Percentiles rank a stretch among this genome's conserved stretches.
phyloP scores from a whole-genome alignment of 805 yeast species.

The Metschnikowia arizonensis region DNA sequence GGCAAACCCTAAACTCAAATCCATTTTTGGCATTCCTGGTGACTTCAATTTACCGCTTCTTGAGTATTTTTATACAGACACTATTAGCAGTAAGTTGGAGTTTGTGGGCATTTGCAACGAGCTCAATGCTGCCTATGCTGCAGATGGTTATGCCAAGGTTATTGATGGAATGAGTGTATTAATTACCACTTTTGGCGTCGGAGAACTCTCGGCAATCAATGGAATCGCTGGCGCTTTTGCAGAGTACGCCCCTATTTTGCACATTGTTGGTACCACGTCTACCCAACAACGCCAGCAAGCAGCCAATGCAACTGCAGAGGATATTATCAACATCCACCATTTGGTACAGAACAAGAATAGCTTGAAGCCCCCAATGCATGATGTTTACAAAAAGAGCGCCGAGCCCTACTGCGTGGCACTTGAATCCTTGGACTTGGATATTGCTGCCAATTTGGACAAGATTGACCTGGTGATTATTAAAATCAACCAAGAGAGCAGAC shows the following conservation, averaged over 20 bases:
- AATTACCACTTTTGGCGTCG: slow-evolving; percentile 81
- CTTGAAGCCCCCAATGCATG: slow-evolving; percentile 56
- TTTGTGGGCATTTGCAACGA: slow-evolving; percentile 90
- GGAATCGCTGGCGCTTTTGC: slow-evolving; percentile 82
- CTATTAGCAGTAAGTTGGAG: slow-evolving; percentile 40
- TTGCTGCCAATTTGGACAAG: slow-evolving; percentile 38
- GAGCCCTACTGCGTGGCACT: slow-evolving; percentile 48
- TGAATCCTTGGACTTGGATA: slow-evolving; percentile 33
- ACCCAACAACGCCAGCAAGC: slow-evolving; percentile 24
- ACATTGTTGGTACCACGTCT: slow-evolving; percentile 69
- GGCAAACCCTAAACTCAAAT: slow-evolving; percentile 45
- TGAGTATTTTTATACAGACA: slow-evolving; percentile 57
- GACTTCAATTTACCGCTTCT: slow-evolving; percentile 66
- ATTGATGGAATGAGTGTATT: slow-evolving; percentile 58
- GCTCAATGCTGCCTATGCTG: slow-evolving; percentile 83
- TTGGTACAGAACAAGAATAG: slow-evolving; percentile 51
- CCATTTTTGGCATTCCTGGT: slow-evolving; percentile 77
- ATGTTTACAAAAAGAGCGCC: slow-evolving; percentile 62
- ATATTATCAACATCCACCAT: slow-evolving; percentile 47
- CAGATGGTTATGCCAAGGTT: slow-evolving; percentile 78
- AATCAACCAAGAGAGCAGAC: slow-evolving; percentile 58
- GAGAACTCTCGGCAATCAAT: slow-evolving; percentile 80
- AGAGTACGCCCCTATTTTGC: slow-evolving; percentile 74
- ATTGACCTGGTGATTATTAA: slow-evolving; percentile 63
- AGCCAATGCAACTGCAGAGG: slow-evolving; percentile 1